Conservation (phyloP, 2,329 filamentous ascomycete species). For the Alternaria hordeiaustralica region DNA sequence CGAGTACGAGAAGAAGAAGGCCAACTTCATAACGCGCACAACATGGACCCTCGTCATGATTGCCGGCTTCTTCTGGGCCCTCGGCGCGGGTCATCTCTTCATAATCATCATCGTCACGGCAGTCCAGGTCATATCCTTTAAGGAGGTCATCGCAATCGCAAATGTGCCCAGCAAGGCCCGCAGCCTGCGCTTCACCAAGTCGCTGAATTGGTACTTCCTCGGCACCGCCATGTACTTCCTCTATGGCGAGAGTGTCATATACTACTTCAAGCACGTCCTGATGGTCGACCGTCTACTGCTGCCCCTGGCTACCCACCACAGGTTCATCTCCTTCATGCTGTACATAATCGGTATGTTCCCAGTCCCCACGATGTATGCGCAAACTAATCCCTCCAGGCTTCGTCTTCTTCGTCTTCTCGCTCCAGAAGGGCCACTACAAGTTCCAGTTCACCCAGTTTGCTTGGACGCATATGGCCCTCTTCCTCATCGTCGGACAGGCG, state of each 20-base stretch:
- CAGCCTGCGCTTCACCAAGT: slow-evolving; percentile 91
- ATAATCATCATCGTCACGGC: slow-evolving; percentile 92
- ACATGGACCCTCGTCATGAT: slow-evolving; percentile 99
- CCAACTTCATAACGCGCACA: slow-evolving; percentile 94
- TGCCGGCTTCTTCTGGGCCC: slow-evolving; percentile 83
- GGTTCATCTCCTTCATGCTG: slow-evolving; percentile 98
- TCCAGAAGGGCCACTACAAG: slow-evolving; percentile 94
- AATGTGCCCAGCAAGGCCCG: slow-evolving; percentile 91
- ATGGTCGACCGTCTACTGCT: slow-evolving; percentile 91
- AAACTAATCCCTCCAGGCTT: too few species aligned
- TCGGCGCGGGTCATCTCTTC: slow-evolving; percentile 98
- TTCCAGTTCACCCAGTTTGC: slow-evolving; percentile 99
- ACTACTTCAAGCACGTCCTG: slow-evolving; percentile 99
- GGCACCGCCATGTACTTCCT: slow-evolving; percentile 99
- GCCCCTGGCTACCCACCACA: slow-evolving; percentile 93
- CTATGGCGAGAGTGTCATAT: slow-evolving; percentile 98
- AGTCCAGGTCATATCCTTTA: slow-evolving; percentile 96
- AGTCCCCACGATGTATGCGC: too few species aligned
- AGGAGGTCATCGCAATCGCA: slow-evolving; percentile 97
- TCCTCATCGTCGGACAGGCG: slow-evolving; percentile 95
- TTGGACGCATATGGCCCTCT: slow-evolving; percentile 99
- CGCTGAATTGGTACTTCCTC: slow-evolving; percentile 98
- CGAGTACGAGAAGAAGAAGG: slow-evolving; percentile 98
- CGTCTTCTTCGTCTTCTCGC: slow-evolving; percentile 94
- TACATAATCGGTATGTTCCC: slow-evolving; percentile 95